Evolutionary conservation across 2,329 filamentous ascomycete species (phyloP).

Genomic region (Anisogramma anomala): DNA sequence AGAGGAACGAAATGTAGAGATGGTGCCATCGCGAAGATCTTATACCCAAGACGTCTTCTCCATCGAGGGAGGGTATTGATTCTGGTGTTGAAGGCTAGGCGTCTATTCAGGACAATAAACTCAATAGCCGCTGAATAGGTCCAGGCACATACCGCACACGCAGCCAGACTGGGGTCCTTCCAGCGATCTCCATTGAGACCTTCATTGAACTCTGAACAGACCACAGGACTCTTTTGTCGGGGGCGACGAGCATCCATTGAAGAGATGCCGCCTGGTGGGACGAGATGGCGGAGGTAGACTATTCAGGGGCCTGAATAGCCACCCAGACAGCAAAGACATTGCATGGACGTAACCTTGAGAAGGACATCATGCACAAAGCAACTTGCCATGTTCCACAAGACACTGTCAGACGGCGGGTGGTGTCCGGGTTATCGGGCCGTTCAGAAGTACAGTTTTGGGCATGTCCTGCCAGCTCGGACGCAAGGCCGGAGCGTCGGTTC

Average conservation of each 20-base stretch:
- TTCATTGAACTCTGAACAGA: constrained; percentile 2
- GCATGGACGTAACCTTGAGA: neutral
- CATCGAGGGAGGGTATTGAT: constrained; percentile 2
- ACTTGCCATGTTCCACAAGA: no score
- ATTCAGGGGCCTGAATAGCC: constrained; percentile 6
- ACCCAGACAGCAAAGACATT: neutral
- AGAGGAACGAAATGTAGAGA: neutral
- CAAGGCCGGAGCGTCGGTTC: no score
- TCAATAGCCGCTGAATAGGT: neutral
- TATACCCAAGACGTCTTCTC: constrained; percentile 4
- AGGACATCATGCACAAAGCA: neutral
- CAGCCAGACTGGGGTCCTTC: no score
- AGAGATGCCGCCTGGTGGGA: neutral
- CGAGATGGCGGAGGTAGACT: neutral
- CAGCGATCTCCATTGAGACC: neutral
- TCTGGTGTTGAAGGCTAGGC: neutral
- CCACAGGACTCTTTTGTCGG: neutral
- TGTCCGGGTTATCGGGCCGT: no score
- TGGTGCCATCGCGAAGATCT: neutral
- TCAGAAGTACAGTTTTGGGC: no score
- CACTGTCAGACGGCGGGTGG: no score
- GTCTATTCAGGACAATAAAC: constrained; percentile 12
- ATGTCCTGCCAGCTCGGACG: no score
- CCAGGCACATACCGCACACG: no score
- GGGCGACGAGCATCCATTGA: neutral